phyloP scores from a whole-genome alignment of 257 asterid genomes.

The Handroanthus guayacan region DNA sequence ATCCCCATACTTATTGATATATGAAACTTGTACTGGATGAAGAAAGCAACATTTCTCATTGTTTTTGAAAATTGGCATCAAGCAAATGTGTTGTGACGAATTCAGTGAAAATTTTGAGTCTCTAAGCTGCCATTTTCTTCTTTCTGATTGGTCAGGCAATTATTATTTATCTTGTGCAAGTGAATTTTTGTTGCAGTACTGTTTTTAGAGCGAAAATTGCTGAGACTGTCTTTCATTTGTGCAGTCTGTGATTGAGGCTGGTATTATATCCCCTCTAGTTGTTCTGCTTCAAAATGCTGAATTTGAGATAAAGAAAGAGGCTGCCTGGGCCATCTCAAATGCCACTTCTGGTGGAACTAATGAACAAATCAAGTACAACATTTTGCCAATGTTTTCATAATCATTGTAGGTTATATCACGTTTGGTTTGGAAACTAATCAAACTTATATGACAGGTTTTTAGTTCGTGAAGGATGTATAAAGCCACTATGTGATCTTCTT shows the following conservation, averaged over 20 bases:
- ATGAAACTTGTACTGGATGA: conserved; percentile 10
- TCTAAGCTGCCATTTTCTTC: not conserved
- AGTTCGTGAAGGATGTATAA: conserved; percentile 57
- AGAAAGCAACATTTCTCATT: conserved; percentile 15
- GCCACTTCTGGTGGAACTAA: conserved; percentile 60
- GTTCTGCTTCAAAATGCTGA: conserved; percentile 55
- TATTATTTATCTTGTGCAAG: not conserved
- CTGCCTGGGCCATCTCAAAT: conserved; percentile 62
- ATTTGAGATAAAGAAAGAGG: conserved; percentile 59
- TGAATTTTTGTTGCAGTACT: not conserved
- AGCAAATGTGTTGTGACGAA: not conserved
- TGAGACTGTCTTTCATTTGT: conserved; percentile 19
- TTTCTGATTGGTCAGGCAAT: not conserved
- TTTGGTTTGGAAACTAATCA: not conserved
- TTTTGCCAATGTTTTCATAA: not conserved
- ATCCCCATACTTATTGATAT: not conserved
- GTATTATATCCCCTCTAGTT: conserved; percentile 48
- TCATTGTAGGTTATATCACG: not conserved
- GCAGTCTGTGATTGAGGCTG: conserved; percentile 60
- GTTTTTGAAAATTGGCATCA: not conserved
- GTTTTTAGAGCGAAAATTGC: not conserved
- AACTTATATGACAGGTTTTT: conserved; percentile 47
- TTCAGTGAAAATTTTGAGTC: not conserved
- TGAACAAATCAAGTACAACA: conserved; percentile 55
- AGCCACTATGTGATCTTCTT: conserved; percentile 58